Percentiles rank a stretch among this genome's conserved stretches.
Conservation (phyloP, 2,329 filamentous ascomycete species). For the Aspergillus terreus region DNA sequence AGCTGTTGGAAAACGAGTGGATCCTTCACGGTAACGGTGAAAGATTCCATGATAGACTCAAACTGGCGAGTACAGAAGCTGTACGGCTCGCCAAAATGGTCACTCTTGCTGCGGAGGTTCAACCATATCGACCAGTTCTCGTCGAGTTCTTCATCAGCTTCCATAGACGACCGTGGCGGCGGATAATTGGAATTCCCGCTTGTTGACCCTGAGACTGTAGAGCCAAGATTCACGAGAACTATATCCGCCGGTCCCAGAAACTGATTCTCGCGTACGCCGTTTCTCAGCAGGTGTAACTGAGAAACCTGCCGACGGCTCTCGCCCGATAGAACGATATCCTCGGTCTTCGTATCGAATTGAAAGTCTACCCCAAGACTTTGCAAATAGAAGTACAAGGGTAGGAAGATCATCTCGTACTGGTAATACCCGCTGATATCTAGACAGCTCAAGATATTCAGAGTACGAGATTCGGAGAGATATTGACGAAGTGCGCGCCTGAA, state of each 20-base stretch:
- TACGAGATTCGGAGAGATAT: conserved; percentile 9
- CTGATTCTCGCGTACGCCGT: not conserved
- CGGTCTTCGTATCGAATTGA: not conserved
- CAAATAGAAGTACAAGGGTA: not conserved
- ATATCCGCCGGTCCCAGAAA: not conserved
- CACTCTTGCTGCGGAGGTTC: conserved; percentile 29
- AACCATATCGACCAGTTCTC: conserved; percentile 40
- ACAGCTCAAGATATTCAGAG: conserved; percentile 1
- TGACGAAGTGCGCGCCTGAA: conserved; percentile 13
- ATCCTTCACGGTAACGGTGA: not conserved
- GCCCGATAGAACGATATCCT: not conserved
- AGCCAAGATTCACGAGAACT: not conserved
- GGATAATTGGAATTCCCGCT: not conserved
- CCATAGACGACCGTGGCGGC: conserved; percentile 11
- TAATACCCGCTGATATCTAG: not conserved
- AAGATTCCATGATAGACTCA: not conserved
- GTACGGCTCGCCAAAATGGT: conserved; percentile 27
- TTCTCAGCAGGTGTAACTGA: not conserved
- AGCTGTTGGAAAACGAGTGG: not conserved
- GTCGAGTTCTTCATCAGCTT: conserved; percentile 22
- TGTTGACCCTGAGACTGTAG: not conserved
- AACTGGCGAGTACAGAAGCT: not conserved
- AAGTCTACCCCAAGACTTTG: not conserved
- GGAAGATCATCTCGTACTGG: not conserved
- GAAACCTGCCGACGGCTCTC: not conserved